phyloP scores from a whole-genome alignment of 2,329 filamentous ascomycete genomes.

The Aspergillus clavatus region DNA sequence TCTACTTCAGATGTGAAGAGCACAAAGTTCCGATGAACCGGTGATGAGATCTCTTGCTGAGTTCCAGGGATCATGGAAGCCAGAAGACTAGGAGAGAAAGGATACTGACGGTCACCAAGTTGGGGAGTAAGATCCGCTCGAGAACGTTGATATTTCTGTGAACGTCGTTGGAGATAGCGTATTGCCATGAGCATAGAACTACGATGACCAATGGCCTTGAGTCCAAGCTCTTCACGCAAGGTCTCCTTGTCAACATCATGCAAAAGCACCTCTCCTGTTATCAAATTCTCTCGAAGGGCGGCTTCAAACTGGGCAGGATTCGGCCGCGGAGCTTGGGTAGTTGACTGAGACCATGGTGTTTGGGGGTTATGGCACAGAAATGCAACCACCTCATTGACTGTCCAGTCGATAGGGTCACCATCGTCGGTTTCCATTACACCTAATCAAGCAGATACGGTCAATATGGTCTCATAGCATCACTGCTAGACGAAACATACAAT shows the following conservation, averaged over 20 bases:
- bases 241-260: conserved; percentile 48
- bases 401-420: conserved; percentile 71
- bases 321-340: conserved; percentile 41
- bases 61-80: background rate
- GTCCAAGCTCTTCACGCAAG: conserved; percentile 52
- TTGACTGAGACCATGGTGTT: conserved; percentile 38
- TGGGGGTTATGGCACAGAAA: conserved; percentile 57
- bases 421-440: conserved; percentile 25
- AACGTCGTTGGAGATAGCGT: conserved; percentile 50
- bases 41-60: background rate
- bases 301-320: conserved; percentile 51
- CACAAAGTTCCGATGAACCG: background rate
- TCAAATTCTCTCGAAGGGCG: conserved; percentile 55
- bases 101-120: conserved; percentile 5
- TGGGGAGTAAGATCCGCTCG: background rate
- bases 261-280: conserved; percentile 63
- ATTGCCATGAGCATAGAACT: conserved; percentile 56
- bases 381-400: conserved; percentile 59
- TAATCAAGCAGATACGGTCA: conserved; percentile 4
- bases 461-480: background rate
- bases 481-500: background rate
- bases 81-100: background rate
- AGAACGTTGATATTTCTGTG: conserved; percentile 44
- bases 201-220: conserved; percentile 56
- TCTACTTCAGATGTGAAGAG: background rate